A percentile compares a stretch with the other conserved stretches of the same genome.
These are phyloP conservation scores for Trichomonas vaginalis DNA, from an alignment of 208 protist genomes.

Conservation along the genomic window DNA sequence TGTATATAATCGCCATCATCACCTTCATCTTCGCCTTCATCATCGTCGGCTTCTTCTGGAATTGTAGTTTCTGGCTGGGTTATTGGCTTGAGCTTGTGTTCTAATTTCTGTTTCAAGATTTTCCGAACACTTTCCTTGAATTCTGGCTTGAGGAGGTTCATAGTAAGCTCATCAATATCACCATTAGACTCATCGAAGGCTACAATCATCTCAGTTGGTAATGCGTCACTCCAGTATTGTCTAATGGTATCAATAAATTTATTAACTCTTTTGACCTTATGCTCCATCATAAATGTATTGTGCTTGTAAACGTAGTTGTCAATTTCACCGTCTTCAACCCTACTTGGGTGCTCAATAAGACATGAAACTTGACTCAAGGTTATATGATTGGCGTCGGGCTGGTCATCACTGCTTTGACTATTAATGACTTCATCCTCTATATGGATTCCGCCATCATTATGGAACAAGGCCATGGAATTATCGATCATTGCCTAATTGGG, in stretches of 20 bases:
- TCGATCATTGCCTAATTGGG: neutral
- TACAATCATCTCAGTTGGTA: neutral
- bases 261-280: neutral
- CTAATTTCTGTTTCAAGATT: neutral
- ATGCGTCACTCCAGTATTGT: neutral
- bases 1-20: neutral
- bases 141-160: neutral
- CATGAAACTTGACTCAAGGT: neutral
- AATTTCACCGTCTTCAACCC: neutral
- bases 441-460: neutral
- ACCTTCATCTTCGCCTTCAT: neutral
- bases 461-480: neutral
- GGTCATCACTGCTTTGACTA: neutral
- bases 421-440: neutral
- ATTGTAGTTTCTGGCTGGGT: neutral
- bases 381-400: neutral
- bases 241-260: neutral
- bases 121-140: neutral
- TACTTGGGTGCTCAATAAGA: neutral
- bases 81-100: neutral
- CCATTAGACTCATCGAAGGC: neutral
- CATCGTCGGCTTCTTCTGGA: neutral
- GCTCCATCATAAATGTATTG: neutral
- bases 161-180: neutral
- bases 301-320: neutral